phyloP scores from a whole-genome alignment of 2,329 filamentous ascomycete species.

The Calycina marina region DNA sequence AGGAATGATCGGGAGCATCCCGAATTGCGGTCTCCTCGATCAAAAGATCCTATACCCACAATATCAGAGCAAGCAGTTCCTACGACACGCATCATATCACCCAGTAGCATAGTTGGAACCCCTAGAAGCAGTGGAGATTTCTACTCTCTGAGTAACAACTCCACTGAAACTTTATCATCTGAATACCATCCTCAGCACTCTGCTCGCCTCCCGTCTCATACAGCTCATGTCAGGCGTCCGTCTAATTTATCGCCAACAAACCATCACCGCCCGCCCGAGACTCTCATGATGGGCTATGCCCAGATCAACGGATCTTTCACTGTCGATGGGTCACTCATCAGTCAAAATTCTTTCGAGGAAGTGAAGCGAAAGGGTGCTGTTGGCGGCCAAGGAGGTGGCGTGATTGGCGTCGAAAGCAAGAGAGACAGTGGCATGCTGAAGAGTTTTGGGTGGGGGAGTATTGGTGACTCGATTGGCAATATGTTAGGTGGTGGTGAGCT shows the following conservation, averaged over 20 bases:
- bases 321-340: constrained; percentile 80
- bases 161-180: constrained; percentile 80
- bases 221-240: constrained; percentile 25
- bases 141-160: constrained; percentile 89
- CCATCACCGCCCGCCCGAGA: constrained; percentile 47
- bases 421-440: constrained; percentile 68
- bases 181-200: constrained; percentile 56
- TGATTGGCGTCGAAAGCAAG: constrained; percentile 68
- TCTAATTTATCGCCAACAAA: constrained; percentile 29
- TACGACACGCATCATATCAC: constrained; percentile 56
- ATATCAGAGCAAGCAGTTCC: constrained; percentile 44
- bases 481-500: constrained; percentile 75
- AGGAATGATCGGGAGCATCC: constrained; percentile 1
- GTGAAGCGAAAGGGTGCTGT: constrained; percentile 90
- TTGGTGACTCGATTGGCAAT: constrained; percentile 78
- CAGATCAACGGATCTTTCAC: constrained; percentile 88
- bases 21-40: constrained; percentile 17
- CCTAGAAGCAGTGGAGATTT: constrained; percentile 89
- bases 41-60: constrained; percentile 26
- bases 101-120: constrained; percentile 62
- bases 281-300: constrained; percentile 94
- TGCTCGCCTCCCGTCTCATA: constrained; percentile 30
- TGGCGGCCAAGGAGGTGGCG: constrained; percentile 73
- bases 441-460: constrained; percentile 73
- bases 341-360: constrained; percentile 81